These are phyloP conservation scores for Atkinsonella texensis DNA, from an alignment of 2,329 filamentous ascomycete species.

Conservation along the genomic window DNA sequence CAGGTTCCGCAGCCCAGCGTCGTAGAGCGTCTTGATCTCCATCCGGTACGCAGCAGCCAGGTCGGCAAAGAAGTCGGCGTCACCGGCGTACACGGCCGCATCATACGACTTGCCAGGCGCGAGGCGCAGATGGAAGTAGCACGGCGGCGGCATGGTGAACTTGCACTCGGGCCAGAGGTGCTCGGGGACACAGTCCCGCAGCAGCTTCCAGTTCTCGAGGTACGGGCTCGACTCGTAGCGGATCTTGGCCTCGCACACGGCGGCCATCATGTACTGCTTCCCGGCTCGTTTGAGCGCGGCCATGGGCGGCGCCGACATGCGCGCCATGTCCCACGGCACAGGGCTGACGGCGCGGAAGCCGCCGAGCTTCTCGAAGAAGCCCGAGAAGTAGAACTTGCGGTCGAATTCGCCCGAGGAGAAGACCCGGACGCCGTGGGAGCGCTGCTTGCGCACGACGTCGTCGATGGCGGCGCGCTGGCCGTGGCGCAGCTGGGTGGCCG, in stretches of 20 bases:
- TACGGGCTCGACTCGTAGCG: conserved; percentile 28
- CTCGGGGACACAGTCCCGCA: conserved; percentile 33
- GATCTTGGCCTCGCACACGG: conserved; percentile 31
- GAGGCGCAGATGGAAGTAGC: conserved; percentile 51
- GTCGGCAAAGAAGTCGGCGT: conserved; percentile 45
- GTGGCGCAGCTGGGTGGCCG: conserved; percentile 32
- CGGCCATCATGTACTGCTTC: conserved; percentile 26
- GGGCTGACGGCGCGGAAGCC: conserved; percentile 27
- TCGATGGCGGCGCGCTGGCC: conserved; percentile 52
- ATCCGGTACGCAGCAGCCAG: conserved; percentile 42
- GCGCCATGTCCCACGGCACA: conserved; percentile 25
- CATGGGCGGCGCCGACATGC: conserved; percentile 26
- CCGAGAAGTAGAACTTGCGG: conserved; percentile 36
- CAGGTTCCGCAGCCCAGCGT: conserved; percentile 41
- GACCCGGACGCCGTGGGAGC: conserved; percentile 47
- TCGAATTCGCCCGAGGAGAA: conserved; percentile 61
- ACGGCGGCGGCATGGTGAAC: conserved; percentile 54
- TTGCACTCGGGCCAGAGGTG: conserved; percentile 53
- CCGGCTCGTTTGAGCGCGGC: conserved; percentile 26
- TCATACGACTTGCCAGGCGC: conserved; percentile 41
- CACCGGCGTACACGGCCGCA: conserved; percentile 36
- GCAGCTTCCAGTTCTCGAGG: conserved; percentile 30
- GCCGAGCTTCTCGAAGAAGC: conserved; percentile 35
- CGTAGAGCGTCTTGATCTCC: conserved; percentile 42
- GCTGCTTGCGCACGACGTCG: conserved; percentile 53